These are phyloP conservation scores for Cyberlindnera maclurae DNA, from an alignment of 805 yeast genomes.

Conservation along the genomic window DNA sequence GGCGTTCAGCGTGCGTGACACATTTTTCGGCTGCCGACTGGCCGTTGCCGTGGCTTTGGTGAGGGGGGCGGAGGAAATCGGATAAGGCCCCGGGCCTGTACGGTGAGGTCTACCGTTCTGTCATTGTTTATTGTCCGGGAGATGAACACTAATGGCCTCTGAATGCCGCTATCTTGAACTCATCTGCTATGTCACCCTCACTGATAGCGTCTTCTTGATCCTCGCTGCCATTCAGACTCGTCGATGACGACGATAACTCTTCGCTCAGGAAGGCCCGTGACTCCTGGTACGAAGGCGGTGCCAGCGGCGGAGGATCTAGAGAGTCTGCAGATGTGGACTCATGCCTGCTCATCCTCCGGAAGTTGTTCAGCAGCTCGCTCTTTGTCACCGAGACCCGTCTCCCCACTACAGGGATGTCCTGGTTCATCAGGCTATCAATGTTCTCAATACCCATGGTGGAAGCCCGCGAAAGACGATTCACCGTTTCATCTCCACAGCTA, in stretches of 20 bases:
- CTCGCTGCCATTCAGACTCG: too few species aligned
- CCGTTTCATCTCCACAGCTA: conserved; percentile 12
- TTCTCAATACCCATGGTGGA: conserved; percentile 13
- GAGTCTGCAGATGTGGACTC: conserved; percentile 1
- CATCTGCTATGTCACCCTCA: conserved; percentile 17
- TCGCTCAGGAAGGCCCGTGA: conserved; percentile 21
- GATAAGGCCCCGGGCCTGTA: too few species aligned
- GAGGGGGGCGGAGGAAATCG: too few species aligned
- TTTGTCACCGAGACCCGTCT: conserved; percentile 5
- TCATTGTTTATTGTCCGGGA: too few species aligned
- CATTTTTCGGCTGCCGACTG: too few species aligned
- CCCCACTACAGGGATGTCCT: neutral
- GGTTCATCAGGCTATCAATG: conserved; percentile 17
- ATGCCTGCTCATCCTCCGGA: conserved; percentile 3
- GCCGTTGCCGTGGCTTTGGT: too few species aligned
- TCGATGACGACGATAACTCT: neutral
- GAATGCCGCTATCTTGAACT: conserved; percentile 11
- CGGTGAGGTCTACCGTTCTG: too few species aligned
- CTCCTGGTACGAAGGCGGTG: conserved; percentile 32
- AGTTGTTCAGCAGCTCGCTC: conserved; percentile 10
- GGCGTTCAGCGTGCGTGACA: too few species aligned
- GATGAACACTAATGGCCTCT: neutral
- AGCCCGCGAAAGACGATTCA: conserved; percentile 15
- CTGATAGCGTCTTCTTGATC: neutral
- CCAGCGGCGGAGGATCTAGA: conserved; percentile 4